Evolutionary conservation across 1,284 basidiomycete genomes (phyloP).

Genomic region (Mycosarcoma maydis): DNA sequence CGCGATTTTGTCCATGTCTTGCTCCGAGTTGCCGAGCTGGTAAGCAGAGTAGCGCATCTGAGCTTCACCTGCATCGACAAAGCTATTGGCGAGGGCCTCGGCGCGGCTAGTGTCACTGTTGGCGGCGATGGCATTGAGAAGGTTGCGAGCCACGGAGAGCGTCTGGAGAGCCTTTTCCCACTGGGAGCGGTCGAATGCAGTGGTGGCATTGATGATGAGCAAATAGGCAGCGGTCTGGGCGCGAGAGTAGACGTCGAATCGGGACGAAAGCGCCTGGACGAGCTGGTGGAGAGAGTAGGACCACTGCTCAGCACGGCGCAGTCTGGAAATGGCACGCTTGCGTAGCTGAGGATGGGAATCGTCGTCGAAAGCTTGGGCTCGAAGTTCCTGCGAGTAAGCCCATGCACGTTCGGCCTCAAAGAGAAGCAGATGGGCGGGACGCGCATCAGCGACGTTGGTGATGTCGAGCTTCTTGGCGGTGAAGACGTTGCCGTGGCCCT

Average conservation of each 20-base stretch:
- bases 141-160: constrained; percentile 78
- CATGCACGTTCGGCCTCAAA: constrained; percentile 92
- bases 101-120: constrained; percentile 81
- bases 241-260: constrained; percentile 48
- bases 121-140: constrained; percentile 79
- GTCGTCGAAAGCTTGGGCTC: constrained; percentile 71
- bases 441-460: constrained; percentile 46
- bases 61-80: constrained; percentile 86
- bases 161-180: constrained; percentile 79
- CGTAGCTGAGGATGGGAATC: constrained; percentile 73
- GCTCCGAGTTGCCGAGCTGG: constrained; percentile 74
- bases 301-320: constrained; percentile 85
- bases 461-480: constrained; percentile 67
- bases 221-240: constrained; percentile 71
- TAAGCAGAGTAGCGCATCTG: constrained; percentile 93
- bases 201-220: constrained; percentile 72
- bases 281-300: constrained; percentile 80
- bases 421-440: constrained; percentile 74
- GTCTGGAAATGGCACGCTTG: constrained; percentile 80
- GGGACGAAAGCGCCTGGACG: constrained; percentile 72
- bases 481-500: constrained; percentile 85
- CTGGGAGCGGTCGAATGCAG: constrained; percentile 72
- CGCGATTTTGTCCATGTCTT: constrained; percentile 84
- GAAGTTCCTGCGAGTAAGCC: constrained; percentile 85
- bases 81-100: constrained; percentile 85